Conservation (phyloP, 805 yeast genomes). For the Brettanomyces sp. region DNA sequence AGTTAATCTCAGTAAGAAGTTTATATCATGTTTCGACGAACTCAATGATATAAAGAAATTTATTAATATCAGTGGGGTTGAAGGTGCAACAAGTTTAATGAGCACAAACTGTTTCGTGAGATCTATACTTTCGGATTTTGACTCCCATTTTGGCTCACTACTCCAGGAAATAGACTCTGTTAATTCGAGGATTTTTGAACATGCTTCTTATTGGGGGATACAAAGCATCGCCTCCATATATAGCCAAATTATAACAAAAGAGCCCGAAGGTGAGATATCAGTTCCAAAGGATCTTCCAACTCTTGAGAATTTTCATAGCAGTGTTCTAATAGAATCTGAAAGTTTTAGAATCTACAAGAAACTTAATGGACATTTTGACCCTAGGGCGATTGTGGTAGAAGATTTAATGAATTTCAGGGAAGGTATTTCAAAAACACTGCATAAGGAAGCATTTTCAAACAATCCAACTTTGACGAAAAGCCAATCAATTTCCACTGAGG, state of each 20-base stretch:
- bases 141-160: not conserved
- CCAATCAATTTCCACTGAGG: not conserved
- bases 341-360: slow-evolving; percentile 4
- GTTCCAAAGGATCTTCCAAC: not conserved
- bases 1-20: slow-evolving; percentile 3
- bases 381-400: not conserved
- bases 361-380: slow-evolving; percentile 4
- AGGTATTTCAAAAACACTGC: not conserved
- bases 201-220: slow-evolving; percentile 1
- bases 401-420: slow-evolving; percentile 1
- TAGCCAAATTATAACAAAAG: not conserved
- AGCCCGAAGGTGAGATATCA: not conserved
- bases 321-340: slow-evolving; percentile 1
- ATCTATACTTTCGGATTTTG: slow-evolving; percentile 2
- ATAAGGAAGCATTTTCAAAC: not conserved
- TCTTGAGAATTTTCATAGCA: not conserved
- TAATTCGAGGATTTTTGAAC: not conserved
- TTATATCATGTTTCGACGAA: slow-evolving; percentile 1
- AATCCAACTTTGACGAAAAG: too few species aligned
- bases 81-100: not conserved
- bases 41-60: not conserved
- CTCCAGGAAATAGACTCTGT: not conserved
- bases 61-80: not conserved
- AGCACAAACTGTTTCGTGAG: slow-evolving; percentile 1
- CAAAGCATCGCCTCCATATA: not conserved